Conservation (phyloP, 257 asterid genomes). For the Mentha longifolia region DNA sequence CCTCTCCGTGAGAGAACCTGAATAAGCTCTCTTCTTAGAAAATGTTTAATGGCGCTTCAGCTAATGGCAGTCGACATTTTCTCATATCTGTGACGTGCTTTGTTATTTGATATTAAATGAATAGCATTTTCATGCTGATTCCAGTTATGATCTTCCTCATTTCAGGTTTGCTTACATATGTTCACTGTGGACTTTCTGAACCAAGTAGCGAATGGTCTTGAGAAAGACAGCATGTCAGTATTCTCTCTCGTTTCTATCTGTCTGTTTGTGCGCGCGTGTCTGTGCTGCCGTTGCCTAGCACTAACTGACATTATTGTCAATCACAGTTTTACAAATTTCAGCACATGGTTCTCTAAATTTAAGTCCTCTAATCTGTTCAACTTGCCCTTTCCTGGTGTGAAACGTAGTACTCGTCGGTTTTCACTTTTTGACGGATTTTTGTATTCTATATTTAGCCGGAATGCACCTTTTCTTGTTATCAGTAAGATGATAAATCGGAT, state of each 20-base stretch:
- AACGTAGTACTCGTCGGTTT: not conserved
- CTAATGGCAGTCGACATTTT: slow-evolving; percentile 4
- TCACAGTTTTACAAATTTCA: no score
- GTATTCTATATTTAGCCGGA: not conserved
- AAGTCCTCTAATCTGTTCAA: no score
- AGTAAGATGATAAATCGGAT: slow-evolving; percentile 17
- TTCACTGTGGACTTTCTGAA: slow-evolving; percentile 88
- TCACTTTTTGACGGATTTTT: no score
- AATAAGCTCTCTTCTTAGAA: slow-evolving; percentile 9
- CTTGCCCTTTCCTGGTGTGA: no score
- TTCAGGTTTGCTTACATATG: slow-evolving; percentile 98
- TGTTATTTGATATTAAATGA: slow-evolving; percentile 11
- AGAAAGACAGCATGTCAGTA: slow-evolving; percentile 95
- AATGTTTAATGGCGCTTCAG: not conserved
- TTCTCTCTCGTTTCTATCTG: not conserved
- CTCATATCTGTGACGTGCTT: slow-evolving; percentile 16
- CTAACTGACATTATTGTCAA: no score
- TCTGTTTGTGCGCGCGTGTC: not conserved
- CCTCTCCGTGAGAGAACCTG: not conserved
- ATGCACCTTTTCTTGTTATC: slow-evolving; percentile 5
- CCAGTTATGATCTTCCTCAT: slow-evolving; percentile 24
- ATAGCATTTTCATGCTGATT: not conserved
- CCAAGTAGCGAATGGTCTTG: slow-evolving; percentile 95
- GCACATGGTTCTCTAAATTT: no score
- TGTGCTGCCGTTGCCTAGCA: not conserved